Conservation (phyloP, 1,284 basidiomycete species). For the Calocybe gambosa region DNA sequence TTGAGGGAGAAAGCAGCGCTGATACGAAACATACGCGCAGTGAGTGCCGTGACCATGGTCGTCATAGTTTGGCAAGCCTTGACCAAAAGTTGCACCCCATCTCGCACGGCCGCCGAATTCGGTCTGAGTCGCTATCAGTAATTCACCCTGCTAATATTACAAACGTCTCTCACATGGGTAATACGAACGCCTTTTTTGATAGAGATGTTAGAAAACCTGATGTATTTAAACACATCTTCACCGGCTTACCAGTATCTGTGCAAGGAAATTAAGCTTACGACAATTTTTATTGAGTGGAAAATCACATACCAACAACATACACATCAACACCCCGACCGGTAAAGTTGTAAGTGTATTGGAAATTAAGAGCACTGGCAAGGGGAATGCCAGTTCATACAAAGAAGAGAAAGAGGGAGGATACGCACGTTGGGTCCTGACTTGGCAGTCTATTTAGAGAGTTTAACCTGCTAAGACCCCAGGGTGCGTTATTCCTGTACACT, state of each 20-base stretch:
- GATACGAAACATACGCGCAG: conserved; percentile 1
- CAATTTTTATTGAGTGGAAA: neutral
- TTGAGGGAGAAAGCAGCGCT: neutral
- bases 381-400: neutral
- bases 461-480: conserved; percentile 20
- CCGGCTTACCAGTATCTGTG: conserved; percentile 7
- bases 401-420: neutral
- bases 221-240: neutral
- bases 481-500: conserved; percentile 20
- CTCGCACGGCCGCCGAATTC: conserved; percentile 68
- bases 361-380: conserved; percentile 4
- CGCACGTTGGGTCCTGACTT: conserved; percentile 24
- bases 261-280: neutral
- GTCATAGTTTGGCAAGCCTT: conserved; percentile 33
- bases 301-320: conserved; percentile 13
- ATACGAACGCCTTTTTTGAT: conserved; percentile 6
- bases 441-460: conserved; percentile 13
- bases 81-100: conserved; percentile 55
- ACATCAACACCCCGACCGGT: conserved; percentile 17
- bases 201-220: neutral
- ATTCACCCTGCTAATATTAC: neutral
- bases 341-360: conserved; percentile 1
- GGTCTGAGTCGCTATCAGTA: conserved; percentile 17
- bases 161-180: conserved; percentile 3
- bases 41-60: conserved; percentile 42